A percentile compares a stretch with the other conserved stretches of the same genome.
Evolutionary conservation across 1,284 basidiomycete genomes (phyloP).

Genomic region (Microbotryum intermedium): DNA sequence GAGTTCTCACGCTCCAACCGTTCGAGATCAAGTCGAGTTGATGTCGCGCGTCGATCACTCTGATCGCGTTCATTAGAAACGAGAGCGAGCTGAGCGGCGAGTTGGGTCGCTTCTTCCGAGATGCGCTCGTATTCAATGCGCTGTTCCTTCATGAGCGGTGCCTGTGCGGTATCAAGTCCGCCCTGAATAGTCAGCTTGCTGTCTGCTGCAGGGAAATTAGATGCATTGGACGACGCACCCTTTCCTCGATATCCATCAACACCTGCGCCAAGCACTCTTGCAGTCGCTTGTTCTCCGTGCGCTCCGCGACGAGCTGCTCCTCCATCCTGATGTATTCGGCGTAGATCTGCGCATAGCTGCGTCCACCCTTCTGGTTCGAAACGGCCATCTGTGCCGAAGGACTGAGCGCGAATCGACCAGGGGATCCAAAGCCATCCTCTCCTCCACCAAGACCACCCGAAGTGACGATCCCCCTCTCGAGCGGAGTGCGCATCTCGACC

Average conservation of each 20-base stretch:
- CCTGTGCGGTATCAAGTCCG: constrained; percentile 45
- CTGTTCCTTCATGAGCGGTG: constrained; percentile 77
- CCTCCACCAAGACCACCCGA: constrained; percentile 1
- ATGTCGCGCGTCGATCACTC: constrained; percentile 28
- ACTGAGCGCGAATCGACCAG: constrained; percentile 17
- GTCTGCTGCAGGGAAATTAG: too few species aligned
- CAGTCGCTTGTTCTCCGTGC: constrained; percentile 70
- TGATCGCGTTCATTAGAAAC: constrained; percentile 60
- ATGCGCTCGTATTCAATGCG: constrained; percentile 73
- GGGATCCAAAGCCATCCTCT: constrained; percentile 10
- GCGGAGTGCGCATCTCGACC: constrained; percentile 40
- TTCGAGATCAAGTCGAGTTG: constrained; percentile 30
- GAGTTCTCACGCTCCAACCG: constrained; percentile 27
- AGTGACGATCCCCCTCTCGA: constrained; percentile 33
- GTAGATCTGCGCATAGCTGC: constrained; percentile 83
- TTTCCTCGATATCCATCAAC: constrained; percentile 76
- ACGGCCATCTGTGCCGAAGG: constrained; percentile 21
- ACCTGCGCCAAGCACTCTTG: constrained; percentile 61
- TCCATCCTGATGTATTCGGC: constrained; percentile 77
- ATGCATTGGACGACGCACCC: constrained; percentile 52
- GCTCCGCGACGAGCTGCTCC: constrained; percentile 67
- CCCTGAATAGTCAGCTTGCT: background rate
- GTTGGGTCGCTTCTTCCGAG: constrained; percentile 62
- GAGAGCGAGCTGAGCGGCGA: constrained; percentile 67
- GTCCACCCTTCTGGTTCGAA: constrained; percentile 48